Conservation (phyloP, 1,284 basidiomycete genomes). For the Fomitopsis palustris region DNA sequence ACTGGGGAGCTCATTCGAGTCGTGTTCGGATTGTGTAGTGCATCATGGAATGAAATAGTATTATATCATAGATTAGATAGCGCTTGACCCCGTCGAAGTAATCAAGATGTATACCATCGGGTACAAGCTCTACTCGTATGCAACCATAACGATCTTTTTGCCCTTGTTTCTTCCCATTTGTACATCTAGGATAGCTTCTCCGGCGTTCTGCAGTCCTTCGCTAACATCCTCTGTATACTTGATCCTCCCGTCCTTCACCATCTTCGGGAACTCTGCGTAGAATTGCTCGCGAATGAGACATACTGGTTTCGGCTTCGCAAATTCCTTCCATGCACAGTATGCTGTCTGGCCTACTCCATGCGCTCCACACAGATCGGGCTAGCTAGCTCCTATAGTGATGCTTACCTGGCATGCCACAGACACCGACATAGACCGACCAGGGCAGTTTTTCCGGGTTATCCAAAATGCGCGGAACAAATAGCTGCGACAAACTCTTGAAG, state of each 20-base stretch:
- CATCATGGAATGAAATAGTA: no score
- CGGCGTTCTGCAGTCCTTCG: constrained; percentile 48
- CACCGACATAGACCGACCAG: constrained; percentile 31
- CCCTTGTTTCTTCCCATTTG: constrained; percentile 57
- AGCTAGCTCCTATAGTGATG: neutral
- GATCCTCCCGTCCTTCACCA: constrained; percentile 54
- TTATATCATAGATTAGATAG: no score
- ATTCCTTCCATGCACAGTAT: no score
- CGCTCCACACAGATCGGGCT: no score
- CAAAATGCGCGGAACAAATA: no score
- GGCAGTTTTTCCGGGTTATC: constrained; percentile 25
- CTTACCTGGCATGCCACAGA: constrained; percentile 33
- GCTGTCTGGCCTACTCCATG: no score
- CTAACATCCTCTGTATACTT: constrained; percentile 55
- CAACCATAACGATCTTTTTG: constrained; percentile 52
- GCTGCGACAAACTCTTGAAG: no score
- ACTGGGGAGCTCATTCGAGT: no score
- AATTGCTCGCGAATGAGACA: constrained; percentile 39
- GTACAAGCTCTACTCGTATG: constrained; percentile 25
- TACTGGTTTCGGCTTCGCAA: no score
- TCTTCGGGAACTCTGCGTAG: constrained; percentile 47
- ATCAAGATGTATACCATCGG: no score
- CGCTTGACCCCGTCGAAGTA: no score
- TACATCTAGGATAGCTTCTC: constrained; percentile 48
- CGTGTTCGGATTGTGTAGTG: no score